Base-by-base conservation (phyloP, 2,329 filamentous ascomycete genomes). In the Cercospora janseana region DNA sequence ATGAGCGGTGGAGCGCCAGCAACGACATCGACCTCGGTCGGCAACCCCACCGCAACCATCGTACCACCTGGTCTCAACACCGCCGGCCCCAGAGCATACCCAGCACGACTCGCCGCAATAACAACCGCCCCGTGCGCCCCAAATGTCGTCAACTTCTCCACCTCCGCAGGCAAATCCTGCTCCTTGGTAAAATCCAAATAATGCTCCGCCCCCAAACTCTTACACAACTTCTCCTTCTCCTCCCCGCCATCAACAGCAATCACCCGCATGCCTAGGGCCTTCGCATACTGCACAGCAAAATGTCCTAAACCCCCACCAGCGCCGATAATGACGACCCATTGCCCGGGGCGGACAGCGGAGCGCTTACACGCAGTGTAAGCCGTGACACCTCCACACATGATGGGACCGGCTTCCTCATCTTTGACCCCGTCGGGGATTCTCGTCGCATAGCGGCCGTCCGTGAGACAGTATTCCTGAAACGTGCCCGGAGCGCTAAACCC, bases 381-480 rank as follows among this genome's bases (percentile, higher is more conserved):
- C 28, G 66, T 69, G n/a, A 69, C 67, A 32, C 67, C 68, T 38
- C 66, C 67, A 37, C 69, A 70, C 62, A 71, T 67, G 49, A 70
- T 68, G 2, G 68, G 68, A 0, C 67, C 68, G 15, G 68, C 66
- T 44, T 70, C 66, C 54, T 69, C 68, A 42, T 69, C 66, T 0
- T 46, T 46, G 2, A 70, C 67, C n/a, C 66, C 65, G 4, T 68
- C 66, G 7, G 69, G 68, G n/a, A 71, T 53, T 18, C 53, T 46
- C 10, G 67, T 68, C 28, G 67, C 64, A 49, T 70, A 70, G 44
- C 60, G 57, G 6, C 63, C 67, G 44, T 67, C 66, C 8, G 66
- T 67, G 28, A 70, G 31, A 32, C 57, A 60, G 42, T 69, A 70
- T 45, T 70, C 63, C 48, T 69, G 67, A 45, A 70, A 70, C 2